Evolutionary conservation across 176 grass and related monocot species (phyloP).

Genomic region (Leersia perrieri): DNA sequence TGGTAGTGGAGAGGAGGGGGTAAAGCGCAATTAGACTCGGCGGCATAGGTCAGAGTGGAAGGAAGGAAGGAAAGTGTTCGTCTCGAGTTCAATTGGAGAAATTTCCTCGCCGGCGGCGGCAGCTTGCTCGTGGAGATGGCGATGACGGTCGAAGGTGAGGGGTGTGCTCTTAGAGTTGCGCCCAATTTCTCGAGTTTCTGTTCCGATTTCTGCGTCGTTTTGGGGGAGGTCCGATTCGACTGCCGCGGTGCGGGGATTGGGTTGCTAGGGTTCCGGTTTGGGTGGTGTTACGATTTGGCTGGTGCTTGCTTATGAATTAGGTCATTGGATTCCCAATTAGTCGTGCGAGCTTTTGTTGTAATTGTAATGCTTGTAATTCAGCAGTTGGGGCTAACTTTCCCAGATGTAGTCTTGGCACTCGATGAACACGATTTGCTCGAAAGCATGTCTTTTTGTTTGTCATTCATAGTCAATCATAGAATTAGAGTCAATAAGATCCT

Average conservation of each 20-base stretch:
- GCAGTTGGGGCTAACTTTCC: neutral
- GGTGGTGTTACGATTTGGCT: neutral
- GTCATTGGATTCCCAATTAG: neutral
- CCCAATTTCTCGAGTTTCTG: neutral
- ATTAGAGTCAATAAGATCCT: neutral
- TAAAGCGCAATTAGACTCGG: neutral
- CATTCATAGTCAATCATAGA: neutral
- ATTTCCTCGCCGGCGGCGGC: neutral
- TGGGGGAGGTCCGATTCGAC: neutral
- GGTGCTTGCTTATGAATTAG: neutral
- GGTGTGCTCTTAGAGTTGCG: neutral
- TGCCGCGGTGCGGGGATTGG: neutral
- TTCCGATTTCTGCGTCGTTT: neutral
- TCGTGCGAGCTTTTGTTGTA: neutral
- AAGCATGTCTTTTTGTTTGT: neutral
- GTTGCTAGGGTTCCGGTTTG: conserved; percentile 27
- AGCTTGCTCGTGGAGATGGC: conserved; percentile 39
- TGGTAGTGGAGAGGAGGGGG: too few species aligned
- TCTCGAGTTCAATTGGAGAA: too few species aligned
- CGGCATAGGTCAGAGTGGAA: neutral
- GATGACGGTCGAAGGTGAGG: conserved; percentile 73
- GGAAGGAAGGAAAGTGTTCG: neutral
- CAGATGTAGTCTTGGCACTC: neutral
- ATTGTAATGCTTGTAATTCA: neutral
- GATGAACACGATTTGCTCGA: neutral